These are phyloP conservation scores for Phalaenopsis equestris DNA, from an alignment of 106 monocot genomes.

Conservation along the genomic window DNA sequence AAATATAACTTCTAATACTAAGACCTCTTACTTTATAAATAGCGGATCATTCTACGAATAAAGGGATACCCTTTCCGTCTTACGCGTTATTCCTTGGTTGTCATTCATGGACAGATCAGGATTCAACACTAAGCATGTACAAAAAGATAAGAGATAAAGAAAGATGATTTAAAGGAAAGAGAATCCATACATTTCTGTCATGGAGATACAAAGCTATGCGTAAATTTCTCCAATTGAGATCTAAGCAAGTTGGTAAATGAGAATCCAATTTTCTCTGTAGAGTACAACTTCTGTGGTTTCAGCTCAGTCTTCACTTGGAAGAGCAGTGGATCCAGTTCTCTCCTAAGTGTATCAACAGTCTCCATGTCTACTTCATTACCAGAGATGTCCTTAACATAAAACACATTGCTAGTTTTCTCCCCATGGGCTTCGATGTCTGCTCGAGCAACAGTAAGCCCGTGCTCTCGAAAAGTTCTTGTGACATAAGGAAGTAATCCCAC, in stretches of 20 bases:
- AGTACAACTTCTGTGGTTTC: constrained; percentile 11
- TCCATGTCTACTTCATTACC: constrained; percentile 36
- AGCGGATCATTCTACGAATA: too few relatives aligned
- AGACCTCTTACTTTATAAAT: too few relatives aligned
- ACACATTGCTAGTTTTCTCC: constrained; percentile 41
- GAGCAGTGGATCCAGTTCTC: constrained; percentile 41
- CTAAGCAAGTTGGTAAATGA: constrained; percentile 39
- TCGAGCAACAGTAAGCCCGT: constrained; percentile 49
- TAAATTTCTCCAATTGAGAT: constrained; percentile 43
- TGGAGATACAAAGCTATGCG: constrained; percentile 24
- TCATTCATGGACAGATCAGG: too few relatives aligned
- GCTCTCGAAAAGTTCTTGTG: constrained; percentile 44
- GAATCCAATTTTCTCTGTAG: constrained; percentile 13
- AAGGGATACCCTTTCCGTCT: too few relatives aligned
- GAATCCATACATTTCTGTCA: constrained; percentile 1
- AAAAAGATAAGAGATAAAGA: background rate
- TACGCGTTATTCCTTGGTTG: too few relatives aligned
- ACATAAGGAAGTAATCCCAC: constrained; percentile 44
- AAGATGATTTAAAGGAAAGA: background rate
- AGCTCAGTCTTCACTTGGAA: constrained; percentile 37
- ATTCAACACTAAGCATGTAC: background rate
- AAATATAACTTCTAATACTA: too few relatives aligned
- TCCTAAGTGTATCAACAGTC: constrained; percentile 31
- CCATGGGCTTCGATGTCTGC: constrained; percentile 49
- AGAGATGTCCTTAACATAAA: constrained; percentile 47